Conservation (phyloP, 208 protist genomes). For the Trypanosoma congolense region DNA sequence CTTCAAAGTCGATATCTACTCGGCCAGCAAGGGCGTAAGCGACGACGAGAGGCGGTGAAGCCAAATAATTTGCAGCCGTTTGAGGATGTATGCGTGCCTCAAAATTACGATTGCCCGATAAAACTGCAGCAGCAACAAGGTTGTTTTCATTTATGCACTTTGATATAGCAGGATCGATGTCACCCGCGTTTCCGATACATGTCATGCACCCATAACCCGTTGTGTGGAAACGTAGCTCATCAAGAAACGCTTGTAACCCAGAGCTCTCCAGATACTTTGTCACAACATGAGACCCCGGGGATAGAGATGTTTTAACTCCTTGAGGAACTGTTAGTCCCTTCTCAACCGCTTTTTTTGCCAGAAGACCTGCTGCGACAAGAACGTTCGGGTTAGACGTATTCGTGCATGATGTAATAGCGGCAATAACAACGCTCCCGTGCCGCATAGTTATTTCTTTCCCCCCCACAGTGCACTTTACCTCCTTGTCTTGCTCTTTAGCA, state of each 20-base stretch:
- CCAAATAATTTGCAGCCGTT: constrained; percentile 94
- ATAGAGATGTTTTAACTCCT: constrained; percentile 95
- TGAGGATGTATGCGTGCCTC: constrained; percentile 93
- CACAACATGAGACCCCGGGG: constrained; percentile 94
- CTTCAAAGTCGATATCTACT: constrained; percentile 93
- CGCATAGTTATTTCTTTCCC: constrained; percentile 77
- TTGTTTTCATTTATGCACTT: constrained; percentile 93
- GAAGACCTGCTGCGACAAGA: constrained; percentile 91
- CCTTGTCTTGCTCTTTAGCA: constrained; percentile 59
- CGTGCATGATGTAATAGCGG: constrained; percentile 95
- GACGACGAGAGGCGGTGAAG: constrained; percentile 94
- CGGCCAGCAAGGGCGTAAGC: constrained; percentile 94
- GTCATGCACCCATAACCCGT: constrained; percentile 96
- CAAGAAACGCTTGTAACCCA: constrained; percentile 83
- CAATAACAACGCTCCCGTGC: constrained; percentile 94
- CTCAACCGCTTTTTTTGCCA: constrained; percentile 91
- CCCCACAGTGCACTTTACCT: constrained; percentile 74
- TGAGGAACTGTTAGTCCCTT: constrained; percentile 83
- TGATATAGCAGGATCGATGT: constrained; percentile 82
- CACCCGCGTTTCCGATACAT: constrained; percentile 96
- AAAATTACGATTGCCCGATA: constrained; percentile 97
- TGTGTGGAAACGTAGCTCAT: constrained; percentile 87
- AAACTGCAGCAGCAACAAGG: constrained; percentile 90
- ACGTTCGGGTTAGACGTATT: constrained; percentile 96
- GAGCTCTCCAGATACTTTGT: constrained; percentile 89